Conservation (phyloP, 140 eudicot species). For the Senecio squalidus region DNA sequence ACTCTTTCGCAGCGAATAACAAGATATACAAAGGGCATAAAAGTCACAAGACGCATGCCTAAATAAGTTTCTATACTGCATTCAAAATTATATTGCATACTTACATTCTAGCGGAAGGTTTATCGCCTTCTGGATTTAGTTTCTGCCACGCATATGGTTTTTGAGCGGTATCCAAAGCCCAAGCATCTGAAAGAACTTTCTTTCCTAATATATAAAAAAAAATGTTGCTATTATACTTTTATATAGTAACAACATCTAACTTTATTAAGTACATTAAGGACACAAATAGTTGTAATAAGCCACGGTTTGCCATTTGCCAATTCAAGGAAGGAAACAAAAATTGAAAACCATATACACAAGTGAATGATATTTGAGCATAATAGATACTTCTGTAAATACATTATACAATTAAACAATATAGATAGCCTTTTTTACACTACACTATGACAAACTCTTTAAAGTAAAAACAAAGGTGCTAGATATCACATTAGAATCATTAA, state of each 20-base stretch:
- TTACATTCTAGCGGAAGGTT: conserved; percentile 96
- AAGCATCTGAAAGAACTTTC: conserved; percentile 87
- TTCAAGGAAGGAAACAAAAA: not conserved
- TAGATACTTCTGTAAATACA: not conserved
- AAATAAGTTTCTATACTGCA: not conserved
- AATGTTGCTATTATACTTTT: not conserved
- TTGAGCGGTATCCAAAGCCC: conserved; percentile 97
- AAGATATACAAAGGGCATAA: not conserved
- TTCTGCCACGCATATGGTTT: conserved; percentile 90
- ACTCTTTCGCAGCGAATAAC: conserved; percentile 3
- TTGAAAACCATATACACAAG: not conserved
- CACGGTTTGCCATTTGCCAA: too few relatives aligned
- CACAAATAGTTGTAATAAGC: too few relatives aligned
- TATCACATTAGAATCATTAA: conserved; percentile 3
- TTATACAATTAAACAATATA: not conserved
- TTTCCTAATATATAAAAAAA: conserved; percentile 51
- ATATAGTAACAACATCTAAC: not conserved
- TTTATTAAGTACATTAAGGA: too few relatives aligned
- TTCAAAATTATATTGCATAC: conserved; percentile 23
- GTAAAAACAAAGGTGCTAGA: not conserved
- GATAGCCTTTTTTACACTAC: conserved; percentile 5
- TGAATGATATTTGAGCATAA: not conserved
- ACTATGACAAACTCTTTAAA: conserved; percentile 8
- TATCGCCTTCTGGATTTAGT: conserved; percentile 90
- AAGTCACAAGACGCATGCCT: not conserved